A percentile compares a stretch with the other conserved stretches of the same genome.
phyloP scores from a whole-genome alignment of 1,284 basidiomycete species.

The Apiotrichum sp. region DNA sequence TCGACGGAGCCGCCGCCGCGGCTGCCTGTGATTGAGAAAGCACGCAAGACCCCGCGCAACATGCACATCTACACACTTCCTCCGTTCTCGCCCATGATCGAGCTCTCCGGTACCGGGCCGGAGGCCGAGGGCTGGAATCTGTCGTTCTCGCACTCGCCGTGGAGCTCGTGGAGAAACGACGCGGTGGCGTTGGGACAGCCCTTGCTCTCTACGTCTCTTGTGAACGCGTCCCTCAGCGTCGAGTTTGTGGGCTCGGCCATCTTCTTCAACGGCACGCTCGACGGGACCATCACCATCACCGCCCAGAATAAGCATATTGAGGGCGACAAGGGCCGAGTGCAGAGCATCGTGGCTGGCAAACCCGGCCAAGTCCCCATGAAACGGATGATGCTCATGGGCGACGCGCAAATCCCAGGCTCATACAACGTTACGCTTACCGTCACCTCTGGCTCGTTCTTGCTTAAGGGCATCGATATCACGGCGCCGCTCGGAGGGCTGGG shows the following conservation, averaged over 20 bases:
- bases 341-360: background rate
- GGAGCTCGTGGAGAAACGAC: background rate
- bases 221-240: background rate
- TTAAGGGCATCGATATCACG: background rate
- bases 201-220: background rate
- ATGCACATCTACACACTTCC: background rate
- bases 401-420: background rate
- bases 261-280: background rate
- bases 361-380: no score
- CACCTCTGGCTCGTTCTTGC: background rate
- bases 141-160: background rate
- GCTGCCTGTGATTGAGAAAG: no score
- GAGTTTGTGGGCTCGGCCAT: constrained; percentile 2
- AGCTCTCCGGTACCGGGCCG: background rate
- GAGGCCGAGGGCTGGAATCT: constrained; percentile 2
- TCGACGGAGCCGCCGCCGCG: no score
- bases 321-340: no score
- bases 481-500: background rate
- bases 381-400: background rate
- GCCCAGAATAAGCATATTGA: background rate
- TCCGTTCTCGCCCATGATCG: background rate
- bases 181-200: background rate
- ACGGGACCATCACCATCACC: background rate
- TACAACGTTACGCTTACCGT: background rate
- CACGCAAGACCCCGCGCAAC: no score